phyloP scores from a whole-genome alignment of 2,329 filamentous ascomycete species.

The Juglanconis oblonga region DNA sequence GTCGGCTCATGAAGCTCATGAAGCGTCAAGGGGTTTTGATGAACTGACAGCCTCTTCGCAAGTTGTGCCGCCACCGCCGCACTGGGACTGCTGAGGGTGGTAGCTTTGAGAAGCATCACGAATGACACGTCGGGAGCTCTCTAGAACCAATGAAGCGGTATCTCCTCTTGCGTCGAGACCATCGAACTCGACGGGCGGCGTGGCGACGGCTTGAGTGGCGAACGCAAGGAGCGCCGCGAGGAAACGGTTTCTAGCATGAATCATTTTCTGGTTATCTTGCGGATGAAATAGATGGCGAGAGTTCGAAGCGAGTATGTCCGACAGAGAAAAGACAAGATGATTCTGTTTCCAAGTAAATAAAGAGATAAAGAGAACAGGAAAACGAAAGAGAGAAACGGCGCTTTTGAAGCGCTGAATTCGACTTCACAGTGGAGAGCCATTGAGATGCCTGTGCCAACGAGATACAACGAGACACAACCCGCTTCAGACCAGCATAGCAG shows the following conservation, averaged over 20 bases:
- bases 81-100: conserved; percentile 45
- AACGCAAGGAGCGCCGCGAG: conserved; percentile 43
- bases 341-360: neutral
- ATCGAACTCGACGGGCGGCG: conserved; percentile 24
- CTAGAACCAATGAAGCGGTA: conserved; percentile 33
- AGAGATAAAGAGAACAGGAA: neutral
- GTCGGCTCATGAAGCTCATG: neutral
- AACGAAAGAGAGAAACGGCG: neutral
- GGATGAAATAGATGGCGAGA: neutral
- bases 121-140: conserved; percentile 40
- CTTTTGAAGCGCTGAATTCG: neutral
- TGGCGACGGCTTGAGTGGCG: conserved; percentile 26
- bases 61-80: conserved; percentile 43
- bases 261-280: neutral
- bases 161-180: conserved; percentile 13
- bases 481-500: neutral
- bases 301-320: too few relatives aligned
- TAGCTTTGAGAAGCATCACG: conserved; percentile 44
- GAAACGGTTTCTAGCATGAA: conserved; percentile 28
- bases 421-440: too few relatives aligned
- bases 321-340: too few relatives aligned
- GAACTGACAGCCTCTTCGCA: conserved; percentile 44
- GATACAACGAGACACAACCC: neutral
- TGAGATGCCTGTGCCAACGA: neutral
- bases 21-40: neutral